Conservation (phyloP, 257 asterid species). For the Catharanthus roseus region DNA sequence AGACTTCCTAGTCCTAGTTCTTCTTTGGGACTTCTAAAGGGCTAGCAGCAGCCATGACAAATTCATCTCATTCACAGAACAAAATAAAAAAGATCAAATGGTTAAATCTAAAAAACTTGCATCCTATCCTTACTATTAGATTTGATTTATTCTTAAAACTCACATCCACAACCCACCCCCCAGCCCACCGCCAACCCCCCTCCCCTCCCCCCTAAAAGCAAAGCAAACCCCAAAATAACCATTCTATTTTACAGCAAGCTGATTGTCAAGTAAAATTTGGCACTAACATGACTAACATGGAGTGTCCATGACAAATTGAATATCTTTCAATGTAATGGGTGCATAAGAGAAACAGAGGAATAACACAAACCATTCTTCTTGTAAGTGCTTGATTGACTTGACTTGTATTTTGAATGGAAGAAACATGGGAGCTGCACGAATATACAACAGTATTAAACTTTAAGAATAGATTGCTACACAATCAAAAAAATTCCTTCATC, state of each 20-base stretch:
- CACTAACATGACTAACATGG: not conserved
- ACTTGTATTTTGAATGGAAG: constrained; percentile 79
- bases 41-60: not conserved
- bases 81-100: not conserved
- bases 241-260: not conserved
- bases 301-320: not conserved
- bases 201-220: no score
- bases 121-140: not conserved
- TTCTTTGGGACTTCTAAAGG: not conserved
- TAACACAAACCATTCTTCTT: constrained; percentile 65
- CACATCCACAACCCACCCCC: no score
- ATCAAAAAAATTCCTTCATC: not conserved
- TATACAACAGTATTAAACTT: constrained; percentile 6
- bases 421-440: constrained; percentile 67
- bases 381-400: constrained; percentile 66
- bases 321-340: not conserved
- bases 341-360: not conserved
- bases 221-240: not conserved
- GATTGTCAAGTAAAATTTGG: not conserved
- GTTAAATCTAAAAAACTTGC: not conserved
- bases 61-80: not conserved
- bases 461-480: not conserved
- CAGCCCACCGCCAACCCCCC: no score
- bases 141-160: not conserved
- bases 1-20: not conserved